Percentiles rank a stretch among this genome's conserved stretches.
phyloP scores from a whole-genome alignment of 768 basidiomycete genomes.

The Suillus subluteus region DNA sequence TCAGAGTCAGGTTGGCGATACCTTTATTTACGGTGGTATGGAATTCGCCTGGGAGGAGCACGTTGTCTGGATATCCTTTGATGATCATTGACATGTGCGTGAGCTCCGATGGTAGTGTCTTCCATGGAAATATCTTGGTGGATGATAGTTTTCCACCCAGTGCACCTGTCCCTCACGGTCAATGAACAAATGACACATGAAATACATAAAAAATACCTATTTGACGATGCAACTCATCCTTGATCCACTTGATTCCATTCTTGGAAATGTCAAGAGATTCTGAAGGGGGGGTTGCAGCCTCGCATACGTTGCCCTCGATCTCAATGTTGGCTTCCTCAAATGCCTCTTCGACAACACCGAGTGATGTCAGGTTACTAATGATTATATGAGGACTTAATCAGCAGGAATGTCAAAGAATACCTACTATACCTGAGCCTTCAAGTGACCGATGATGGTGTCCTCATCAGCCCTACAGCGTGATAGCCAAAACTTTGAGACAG shows the following conservation, averaged over 20 bases:
- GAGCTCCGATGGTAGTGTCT: not conserved
- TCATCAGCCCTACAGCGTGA: not conserved
- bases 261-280: not conserved
- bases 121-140: constrained; percentile 1
- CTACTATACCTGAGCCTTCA: constrained; percentile 13
- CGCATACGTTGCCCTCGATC: not conserved
- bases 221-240: not conserved
- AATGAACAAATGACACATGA: not conserved
- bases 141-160: not conserved
- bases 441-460: not conserved
- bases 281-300: not conserved
- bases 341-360: not conserved
- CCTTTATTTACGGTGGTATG: not conserved
- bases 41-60: not conserved
- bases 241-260: not conserved
- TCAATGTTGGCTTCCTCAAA: not conserved
- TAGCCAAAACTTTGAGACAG: not conserved
- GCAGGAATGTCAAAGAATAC: not conserved
- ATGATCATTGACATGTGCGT: not conserved
- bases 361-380: not conserved
- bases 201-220: not conserved
- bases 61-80: not conserved
- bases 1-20: not conserved
- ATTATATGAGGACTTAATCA: no score
- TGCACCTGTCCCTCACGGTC: not conserved